phyloP scores from a whole-genome alignment of 2,329 filamentous ascomycete species.

The Colletotrichum sp. region DNA sequence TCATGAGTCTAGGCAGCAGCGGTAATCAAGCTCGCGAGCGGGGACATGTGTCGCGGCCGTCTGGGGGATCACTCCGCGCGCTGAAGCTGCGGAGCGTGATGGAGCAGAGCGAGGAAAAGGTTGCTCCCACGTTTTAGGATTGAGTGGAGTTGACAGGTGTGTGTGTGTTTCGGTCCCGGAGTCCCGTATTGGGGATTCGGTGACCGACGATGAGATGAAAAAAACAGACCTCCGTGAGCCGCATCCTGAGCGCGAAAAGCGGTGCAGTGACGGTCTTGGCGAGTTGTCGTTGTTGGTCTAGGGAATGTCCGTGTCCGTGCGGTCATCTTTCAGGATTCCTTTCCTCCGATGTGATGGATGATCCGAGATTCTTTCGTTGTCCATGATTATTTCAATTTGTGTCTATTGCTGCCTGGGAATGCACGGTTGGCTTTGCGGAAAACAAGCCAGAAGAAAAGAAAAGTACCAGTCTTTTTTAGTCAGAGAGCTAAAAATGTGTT shows the following conservation, averaged over 20 bases:
- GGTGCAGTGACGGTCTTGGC: background rate
- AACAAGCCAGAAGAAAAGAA: background rate
- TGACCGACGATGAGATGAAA: constrained; percentile 7
- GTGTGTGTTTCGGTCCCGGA: background rate
- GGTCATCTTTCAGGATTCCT: background rate
- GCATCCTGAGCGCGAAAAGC: background rate
- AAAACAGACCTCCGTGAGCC: background rate
- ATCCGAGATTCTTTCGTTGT: background rate
- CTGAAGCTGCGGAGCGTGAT: constrained; percentile 23
- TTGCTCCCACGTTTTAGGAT: constrained; percentile 15
- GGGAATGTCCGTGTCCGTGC: background rate
- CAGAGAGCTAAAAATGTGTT: background rate
- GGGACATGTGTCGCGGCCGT: constrained; percentile 5
- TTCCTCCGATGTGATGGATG: background rate
- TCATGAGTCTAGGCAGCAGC: background rate
- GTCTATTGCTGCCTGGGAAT: background rate
- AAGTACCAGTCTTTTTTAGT: background rate
- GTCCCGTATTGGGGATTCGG: background rate
- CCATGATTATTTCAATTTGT: background rate
- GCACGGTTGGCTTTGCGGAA: background rate
- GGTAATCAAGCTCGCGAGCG: background rate
- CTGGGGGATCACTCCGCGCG: constrained; percentile 22
- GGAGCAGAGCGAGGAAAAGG: constrained; percentile 17
- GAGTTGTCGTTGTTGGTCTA: background rate
- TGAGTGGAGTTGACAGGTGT: background rate